Conservation (phyloP, 306 rosid species). For the Styphnolobium japonicum region DNA sequence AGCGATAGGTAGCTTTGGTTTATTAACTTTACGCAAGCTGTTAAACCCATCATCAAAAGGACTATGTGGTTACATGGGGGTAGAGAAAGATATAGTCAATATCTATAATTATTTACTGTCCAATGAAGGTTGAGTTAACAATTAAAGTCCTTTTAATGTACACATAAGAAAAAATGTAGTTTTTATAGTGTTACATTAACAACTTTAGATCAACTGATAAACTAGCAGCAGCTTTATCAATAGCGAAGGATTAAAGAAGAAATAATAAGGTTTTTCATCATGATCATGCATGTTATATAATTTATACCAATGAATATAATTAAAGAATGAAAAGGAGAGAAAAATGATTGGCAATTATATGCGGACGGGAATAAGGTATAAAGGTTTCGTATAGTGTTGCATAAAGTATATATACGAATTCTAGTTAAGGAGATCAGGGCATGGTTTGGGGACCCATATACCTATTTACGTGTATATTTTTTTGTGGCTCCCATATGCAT, state of each 20-base stretch:
- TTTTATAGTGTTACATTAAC: not conserved
- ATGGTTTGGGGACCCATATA: not conserved
- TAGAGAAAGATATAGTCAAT: no score
- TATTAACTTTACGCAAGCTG: not conserved
- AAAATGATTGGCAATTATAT: not conserved
- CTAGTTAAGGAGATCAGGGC: not conserved
- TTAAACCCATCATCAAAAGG: not conserved
- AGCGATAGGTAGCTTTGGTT: not conserved
- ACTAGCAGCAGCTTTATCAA: not conserved
- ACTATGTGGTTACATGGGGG: not conserved
- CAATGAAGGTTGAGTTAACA: not conserved
- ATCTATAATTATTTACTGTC: no score
- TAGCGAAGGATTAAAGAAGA: not conserved
- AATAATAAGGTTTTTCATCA: not conserved
- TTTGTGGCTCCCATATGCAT: not conserved
- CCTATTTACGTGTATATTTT: not conserved
- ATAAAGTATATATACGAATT: constrained; percentile 37
- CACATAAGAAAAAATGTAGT: not conserved
- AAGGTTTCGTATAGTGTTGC: constrained; percentile 34
- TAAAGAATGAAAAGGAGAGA: not conserved
- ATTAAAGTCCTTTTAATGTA: not conserved
- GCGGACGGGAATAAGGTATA: constrained; percentile 14
- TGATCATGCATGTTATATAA: not conserved
- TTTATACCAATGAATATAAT: not conserved
- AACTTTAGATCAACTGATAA: not conserved